These are phyloP conservation scores for Magnusiomyces fungicola DNA, from an alignment of 1,139 yeast genomes.

Conservation along the genomic window DNA sequence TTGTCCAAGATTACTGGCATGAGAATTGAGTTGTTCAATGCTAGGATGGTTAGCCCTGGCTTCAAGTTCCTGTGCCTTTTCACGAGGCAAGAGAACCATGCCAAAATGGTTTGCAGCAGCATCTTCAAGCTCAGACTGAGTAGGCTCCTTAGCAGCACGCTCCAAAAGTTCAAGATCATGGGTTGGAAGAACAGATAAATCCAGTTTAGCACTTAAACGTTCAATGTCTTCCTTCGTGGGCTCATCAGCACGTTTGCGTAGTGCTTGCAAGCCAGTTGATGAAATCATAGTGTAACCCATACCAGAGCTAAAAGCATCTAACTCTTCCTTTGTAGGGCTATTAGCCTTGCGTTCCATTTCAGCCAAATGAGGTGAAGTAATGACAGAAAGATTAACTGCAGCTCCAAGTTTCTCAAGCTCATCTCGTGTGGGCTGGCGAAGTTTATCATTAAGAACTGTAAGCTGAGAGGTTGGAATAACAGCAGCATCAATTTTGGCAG, in stretches of 20 bases:
- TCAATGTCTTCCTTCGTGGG: constrained; percentile 30
- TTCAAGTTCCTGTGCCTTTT: constrained; percentile 6
- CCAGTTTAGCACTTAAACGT: constrained; percentile 23
- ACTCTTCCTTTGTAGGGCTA: constrained; percentile 30
- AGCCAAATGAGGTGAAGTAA: constrained; percentile 22
- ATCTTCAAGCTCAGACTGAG: constrained; percentile 10
- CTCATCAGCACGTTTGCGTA: constrained; percentile 31
- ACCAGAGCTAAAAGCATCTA: constrained; percentile 41
- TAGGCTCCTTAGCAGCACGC: constrained; percentile 12
- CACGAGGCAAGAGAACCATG: neutral
- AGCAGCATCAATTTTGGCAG: constrained; percentile 15
- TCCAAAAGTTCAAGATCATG: constrained; percentile 20
- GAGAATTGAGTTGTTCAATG: constrained; percentile 21
- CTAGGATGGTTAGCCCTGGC: constrained; percentile 34
- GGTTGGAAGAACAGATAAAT: constrained; percentile 24
- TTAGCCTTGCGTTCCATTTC: constrained; percentile 25
- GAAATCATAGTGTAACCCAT: constrained; percentile 33
- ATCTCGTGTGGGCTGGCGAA: constrained; percentile 11
- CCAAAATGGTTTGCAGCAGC: neutral
- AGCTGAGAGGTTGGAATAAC: constrained; percentile 28
- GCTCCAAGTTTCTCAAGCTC: constrained; percentile 20
- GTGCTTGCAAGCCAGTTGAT: constrained; percentile 28
- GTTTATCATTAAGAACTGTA: constrained; percentile 17
- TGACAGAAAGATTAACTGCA: constrained; percentile 22
- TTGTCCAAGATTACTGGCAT: constrained; percentile 25